Evolutionary conservation across 768 basidiomycete genomes (phyloP).

Genomic region (Boletus bicolor): DNA sequence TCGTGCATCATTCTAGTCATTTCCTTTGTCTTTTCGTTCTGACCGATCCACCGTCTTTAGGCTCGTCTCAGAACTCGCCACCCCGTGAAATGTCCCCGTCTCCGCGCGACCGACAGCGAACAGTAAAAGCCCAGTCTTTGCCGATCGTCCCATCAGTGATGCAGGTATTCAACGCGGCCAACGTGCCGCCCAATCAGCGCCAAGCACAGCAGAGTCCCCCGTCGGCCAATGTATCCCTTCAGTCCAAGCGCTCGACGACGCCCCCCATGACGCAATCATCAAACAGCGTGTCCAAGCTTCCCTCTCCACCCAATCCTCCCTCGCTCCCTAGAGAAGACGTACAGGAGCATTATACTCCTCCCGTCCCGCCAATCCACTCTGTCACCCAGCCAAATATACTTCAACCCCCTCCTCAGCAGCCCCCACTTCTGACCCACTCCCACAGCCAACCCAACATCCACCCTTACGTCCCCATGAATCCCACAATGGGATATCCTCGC

Average conservation of each 20-base stretch:
- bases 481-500: slow-evolving; percentile 55
- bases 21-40: neutral
- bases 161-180: slow-evolving; percentile 45
- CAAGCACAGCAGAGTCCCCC: slow-evolving; percentile 35
- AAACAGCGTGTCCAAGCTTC: slow-evolving; percentile 32
- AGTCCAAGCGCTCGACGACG: slow-evolving; percentile 31
- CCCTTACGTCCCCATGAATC: slow-evolving; percentile 27
- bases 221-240: slow-evolving; percentile 32
- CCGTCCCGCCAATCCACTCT: slow-evolving; percentile 33
- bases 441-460: slow-evolving; percentile 29
- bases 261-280: slow-evolving; percentile 34
- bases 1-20: neutral
- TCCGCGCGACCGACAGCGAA: slow-evolving; percentile 47
- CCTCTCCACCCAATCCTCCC: slow-evolving; percentile 20
- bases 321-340: slow-evolving; percentile 8
- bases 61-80: slow-evolving; percentile 29
- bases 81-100: slow-evolving; percentile 44
- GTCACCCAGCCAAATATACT: slow-evolving; percentile 31
- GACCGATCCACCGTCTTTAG: slow-evolving; percentile 6
- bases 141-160: slow-evolving; percentile 57
- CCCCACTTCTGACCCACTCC: slow-evolving; percentile 34
- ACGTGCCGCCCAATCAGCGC: slow-evolving; percentile 38
- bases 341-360: slow-evolving; percentile 45
- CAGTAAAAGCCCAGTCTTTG: slow-evolving; percentile 58
- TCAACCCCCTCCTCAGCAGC: slow-evolving; percentile 35